Evolutionary conservation across 1,284 basidiomycete species (phyloP), one percentile per base, ranked within the genome.

Genomic region (Pyrrhoderma noxium): DNA sequence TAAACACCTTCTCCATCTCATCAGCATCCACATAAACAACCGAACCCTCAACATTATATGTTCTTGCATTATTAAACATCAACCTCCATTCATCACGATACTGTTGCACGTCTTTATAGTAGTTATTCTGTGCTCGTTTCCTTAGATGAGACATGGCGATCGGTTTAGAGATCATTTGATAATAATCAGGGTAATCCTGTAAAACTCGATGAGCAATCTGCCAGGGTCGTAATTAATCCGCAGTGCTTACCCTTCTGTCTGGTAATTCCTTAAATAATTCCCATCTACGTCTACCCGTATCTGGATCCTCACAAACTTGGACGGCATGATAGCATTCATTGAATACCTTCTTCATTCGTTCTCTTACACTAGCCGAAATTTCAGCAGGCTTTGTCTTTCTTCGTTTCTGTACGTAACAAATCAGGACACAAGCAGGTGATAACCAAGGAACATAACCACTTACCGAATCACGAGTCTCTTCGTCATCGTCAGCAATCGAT

Each of bases 21-120:
- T 90, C 82, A 1, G 95, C 93, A 58, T 97, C 93, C 58, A 89
- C 77, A 70, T 93, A 96, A 25, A 98, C 93, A 85, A 90, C 88
- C 0, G 89, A 92, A 1, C 83, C 87, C 67, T 90, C 88, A 64
- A 85, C 82, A 67, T 94, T 90, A 71, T 93, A 95, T 38, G 81
- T 88, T 62, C 88, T 80, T 3, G 95, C 94, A 64, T 99, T 99
- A 64, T 80, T 76, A 67, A 95, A 95, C 85, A 98, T 93, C 47
- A 93, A 77, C 59, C 74, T 72, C 77, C 91, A 91, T 68, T 98
- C 94, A 46, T 82, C 79, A 49, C 78, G 76, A 71, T 85, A 93
- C 45, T 77, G 72, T 34, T 78, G 70, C 40, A 93, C 81, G 40
- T 72, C 82, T 69, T 90, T 90, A 73, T 93, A 91, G 51, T 79